A percentile compares a stretch with the other conserved stretches of the same genome.
These are phyloP conservation scores for Schizothecium vesticola DNA, from an alignment of 495 filamentous ascomycete genomes.

Conservation along the genomic window DNA sequence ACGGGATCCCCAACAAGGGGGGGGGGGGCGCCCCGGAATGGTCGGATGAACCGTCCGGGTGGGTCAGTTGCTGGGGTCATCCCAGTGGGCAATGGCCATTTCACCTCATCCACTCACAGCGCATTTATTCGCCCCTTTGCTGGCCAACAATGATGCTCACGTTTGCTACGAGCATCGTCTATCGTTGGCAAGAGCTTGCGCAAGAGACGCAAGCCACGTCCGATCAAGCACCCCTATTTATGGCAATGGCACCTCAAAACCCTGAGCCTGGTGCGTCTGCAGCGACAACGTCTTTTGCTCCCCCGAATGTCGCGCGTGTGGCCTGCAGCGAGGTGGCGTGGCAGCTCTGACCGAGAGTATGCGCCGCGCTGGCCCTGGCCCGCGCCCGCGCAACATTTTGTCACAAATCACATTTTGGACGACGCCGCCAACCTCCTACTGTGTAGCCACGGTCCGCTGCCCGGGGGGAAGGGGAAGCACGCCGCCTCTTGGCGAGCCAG, in stretches of 20 bases:
- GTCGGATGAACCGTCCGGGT: slow-evolving; percentile 22
- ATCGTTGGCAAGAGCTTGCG: background rate
- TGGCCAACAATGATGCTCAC: slow-evolving; percentile 1
- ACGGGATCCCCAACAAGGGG: slow-evolving; percentile 14
- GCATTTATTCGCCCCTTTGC: background rate
- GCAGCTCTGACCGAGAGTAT: background rate
- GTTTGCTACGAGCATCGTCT: background rate
- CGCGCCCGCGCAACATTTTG: background rate
- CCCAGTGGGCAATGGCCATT: background rate
- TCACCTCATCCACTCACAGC: background rate
- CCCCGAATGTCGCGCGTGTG: background rate
- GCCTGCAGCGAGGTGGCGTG: slow-evolving; percentile 9
- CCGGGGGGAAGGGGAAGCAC: background rate
- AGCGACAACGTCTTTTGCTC: background rate
- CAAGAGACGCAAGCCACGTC: slow-evolving; percentile 1
- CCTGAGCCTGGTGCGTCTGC: background rate
- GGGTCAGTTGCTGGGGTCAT: slow-evolving; percentile 8
- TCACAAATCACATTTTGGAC: slow-evolving; percentile 8
- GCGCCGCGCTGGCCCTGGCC: background rate
- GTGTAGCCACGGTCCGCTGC: background rate
- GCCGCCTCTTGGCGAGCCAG: slow-evolving; percentile 1
- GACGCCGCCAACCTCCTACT: background rate
- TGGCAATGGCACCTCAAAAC: background rate
- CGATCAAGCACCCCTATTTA: slow-evolving; percentile 7
- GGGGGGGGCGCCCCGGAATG: slow-evolving; percentile 20